Evolutionary conservation across 2,329 filamentous ascomycete genomes (phyloP).

Genomic region (Ceratocystis eucalypticola): DNA sequence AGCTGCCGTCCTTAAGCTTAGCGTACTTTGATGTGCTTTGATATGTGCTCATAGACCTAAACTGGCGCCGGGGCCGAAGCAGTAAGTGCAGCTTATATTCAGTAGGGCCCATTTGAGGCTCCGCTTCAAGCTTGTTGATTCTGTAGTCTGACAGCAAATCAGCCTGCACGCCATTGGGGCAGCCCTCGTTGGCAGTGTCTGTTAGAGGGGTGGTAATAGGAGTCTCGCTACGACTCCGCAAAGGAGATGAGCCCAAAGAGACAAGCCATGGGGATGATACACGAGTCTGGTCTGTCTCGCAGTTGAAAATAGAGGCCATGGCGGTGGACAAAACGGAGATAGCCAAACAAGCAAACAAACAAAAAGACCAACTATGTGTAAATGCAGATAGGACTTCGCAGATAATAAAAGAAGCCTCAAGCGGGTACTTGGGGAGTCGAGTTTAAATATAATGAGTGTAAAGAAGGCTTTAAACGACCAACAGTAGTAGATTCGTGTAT

Average conservation of each 20-base stretch:
- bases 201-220: conserved; percentile 23
- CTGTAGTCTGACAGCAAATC: conserved; percentile 46
- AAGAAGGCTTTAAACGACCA: not conserved
- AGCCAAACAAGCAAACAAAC: conserved; percentile 1
- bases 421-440: not conserved
- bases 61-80: conserved; percentile 61
- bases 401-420: not conserved
- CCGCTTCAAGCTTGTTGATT: conserved; percentile 67
- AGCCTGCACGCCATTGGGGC: conserved; percentile 20
- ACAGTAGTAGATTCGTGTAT: conserved; percentile 9
- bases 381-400: too few species aligned
- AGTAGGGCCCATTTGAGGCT: conserved; percentile 85
- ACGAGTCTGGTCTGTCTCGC: conserved; percentile 71
- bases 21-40: conserved; percentile 14
- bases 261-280: conserved; percentile 84
- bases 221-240: conserved; percentile 12
- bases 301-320: conserved; percentile 96
- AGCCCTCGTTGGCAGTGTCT: not conserved
- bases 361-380: not conserved
- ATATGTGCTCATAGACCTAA: conserved; percentile 54
- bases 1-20: conserved; percentile 14
- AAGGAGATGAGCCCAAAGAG: conserved; percentile 32
- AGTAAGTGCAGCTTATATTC: conserved; percentile 95
- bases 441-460: not conserved
- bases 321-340: conserved; percentile 15